A percentile compares a stretch with the other conserved stretches of the same genome.
These are phyloP conservation scores for Proliferodiscus dingleyae DNA, from an alignment of 2,329 filamentous ascomycete genomes.

Conservation along the genomic window DNA sequence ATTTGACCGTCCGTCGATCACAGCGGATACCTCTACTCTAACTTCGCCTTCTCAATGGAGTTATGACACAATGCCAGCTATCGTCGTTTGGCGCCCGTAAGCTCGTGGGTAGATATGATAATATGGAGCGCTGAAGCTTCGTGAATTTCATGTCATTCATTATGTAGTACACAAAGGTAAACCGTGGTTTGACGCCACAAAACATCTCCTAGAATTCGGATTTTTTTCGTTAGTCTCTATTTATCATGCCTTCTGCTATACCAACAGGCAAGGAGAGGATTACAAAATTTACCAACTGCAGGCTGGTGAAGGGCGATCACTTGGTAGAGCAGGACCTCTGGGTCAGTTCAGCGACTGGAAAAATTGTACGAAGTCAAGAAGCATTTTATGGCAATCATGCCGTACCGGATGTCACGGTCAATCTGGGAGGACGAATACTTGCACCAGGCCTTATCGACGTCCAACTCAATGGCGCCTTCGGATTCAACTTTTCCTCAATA, in stretches of 20 bases:
- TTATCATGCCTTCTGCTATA: conserved; percentile 35
- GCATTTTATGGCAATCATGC: conserved; percentile 64
- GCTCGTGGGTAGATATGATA: conserved; percentile 3
- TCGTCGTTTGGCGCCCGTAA: conserved; percentile 1
- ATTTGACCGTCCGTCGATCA: neutral
- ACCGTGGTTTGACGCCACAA: conserved; percentile 13
- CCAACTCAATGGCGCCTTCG: conserved; percentile 87
- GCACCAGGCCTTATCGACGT: conserved; percentile 85
- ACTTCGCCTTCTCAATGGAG: conserved; percentile 6
- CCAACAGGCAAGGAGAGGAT: conserved; percentile 49
- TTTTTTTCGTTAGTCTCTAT: neutral
- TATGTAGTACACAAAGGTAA: conserved; percentile 20
- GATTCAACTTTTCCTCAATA: conserved; percentile 84
- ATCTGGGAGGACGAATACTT: conserved; percentile 78
- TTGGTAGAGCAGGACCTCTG: conserved; percentile 79
- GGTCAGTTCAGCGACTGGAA: conserved; percentile 77
- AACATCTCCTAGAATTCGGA: conserved; percentile 1
- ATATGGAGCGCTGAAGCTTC: conserved; percentile 12
- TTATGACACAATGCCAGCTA: conserved; percentile 12
- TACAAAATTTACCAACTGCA: conserved; percentile 87
- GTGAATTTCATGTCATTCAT: conserved; percentile 17
- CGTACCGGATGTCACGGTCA: conserved; percentile 68
- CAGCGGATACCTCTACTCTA: conserved; percentile 11
- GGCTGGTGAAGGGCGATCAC: conserved; percentile 60
- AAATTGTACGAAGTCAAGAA: conserved; percentile 68